These are phyloP conservation scores for Guadua angustifolia DNA, from an alignment of 176 grass and related monocot genomes.

Conservation along the genomic window DNA sequence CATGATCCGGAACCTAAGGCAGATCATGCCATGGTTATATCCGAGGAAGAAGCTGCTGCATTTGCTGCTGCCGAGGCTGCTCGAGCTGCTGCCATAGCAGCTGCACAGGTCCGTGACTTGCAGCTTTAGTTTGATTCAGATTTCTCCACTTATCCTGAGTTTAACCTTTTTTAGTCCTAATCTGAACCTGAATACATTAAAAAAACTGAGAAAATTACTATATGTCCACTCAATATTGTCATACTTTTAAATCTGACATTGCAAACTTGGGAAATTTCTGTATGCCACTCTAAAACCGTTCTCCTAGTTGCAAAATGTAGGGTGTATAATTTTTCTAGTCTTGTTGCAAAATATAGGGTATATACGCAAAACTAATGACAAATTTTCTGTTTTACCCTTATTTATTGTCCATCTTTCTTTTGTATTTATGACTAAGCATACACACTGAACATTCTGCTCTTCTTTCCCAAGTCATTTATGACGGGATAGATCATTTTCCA, in stretches of 20 bases:
- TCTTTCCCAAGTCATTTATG: not conserved
- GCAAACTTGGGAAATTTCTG: not conserved
- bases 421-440: slow-evolving; percentile 15
- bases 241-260: slow-evolving; percentile 20
- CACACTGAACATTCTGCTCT: not conserved
- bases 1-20: slow-evolving; percentile 46
- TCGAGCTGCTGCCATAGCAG: slow-evolving; percentile 84
- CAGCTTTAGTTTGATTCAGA: slow-evolving; percentile 34
- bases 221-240: not conserved
- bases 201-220: not conserved
- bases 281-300: not conserved
- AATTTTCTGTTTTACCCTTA: not conserved
- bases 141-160: not conserved
- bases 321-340: not conserved
- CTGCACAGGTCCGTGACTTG: slow-evolving; percentile 66
- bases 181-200: not conserved
- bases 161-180: not conserved
- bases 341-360: not conserved
- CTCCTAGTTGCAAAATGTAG: not conserved
- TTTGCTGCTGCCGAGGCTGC: slow-evolving; percentile 91
- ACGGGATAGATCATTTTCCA: not conserved
- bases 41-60: slow-evolving; percentile 85
- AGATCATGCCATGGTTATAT: slow-evolving; percentile 59
- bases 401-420: not conserved
- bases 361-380: not conserved